phyloP scores from a whole-genome alignment of 2,329 filamentous ascomycete species.

The Leptographium wingfieldii region DNA sequence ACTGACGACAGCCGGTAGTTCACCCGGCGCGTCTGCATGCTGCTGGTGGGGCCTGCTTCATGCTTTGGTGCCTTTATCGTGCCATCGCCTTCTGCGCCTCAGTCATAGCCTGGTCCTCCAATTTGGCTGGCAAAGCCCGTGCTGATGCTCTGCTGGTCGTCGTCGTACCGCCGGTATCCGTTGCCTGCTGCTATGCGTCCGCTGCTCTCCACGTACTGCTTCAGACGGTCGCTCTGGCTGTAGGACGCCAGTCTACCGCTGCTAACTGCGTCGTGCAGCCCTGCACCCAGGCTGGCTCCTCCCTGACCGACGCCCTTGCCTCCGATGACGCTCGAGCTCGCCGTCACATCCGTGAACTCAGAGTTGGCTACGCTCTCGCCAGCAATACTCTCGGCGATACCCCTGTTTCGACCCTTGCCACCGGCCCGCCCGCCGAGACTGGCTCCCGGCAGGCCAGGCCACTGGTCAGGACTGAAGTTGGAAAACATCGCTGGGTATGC shows the following conservation, averaged over 20 bases:
- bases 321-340: slow-evolving; percentile 64
- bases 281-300: slow-evolving; percentile 72
- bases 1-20: not conserved
- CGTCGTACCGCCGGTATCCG: slow-evolving; percentile 64
- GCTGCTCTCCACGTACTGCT: slow-evolving; percentile 84
- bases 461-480: slow-evolving; percentile 74
- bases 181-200: slow-evolving; percentile 55
- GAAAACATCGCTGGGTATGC: slow-evolving; percentile 95
- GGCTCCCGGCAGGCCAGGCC: slow-evolving; percentile 70
- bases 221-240: slow-evolving; percentile 81
- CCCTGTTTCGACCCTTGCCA: slow-evolving; percentile 50
- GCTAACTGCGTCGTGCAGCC: slow-evolving; percentile 63
- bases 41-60: not conserved
- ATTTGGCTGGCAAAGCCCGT: slow-evolving; percentile 96
- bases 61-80: not conserved
- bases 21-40: not conserved
- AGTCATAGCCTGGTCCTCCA: slow-evolving; percentile 45
- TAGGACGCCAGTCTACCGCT: slow-evolving; percentile 46
- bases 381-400: slow-evolving; percentile 58
- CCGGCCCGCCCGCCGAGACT: slow-evolving; percentile 45
- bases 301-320: slow-evolving; percentile 68
- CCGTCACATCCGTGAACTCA: slow-evolving; percentile 60
- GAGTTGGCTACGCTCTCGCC: slow-evolving; percentile 89
- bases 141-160: slow-evolving; percentile 91
- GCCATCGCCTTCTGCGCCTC: slow-evolving; percentile 17